Evolutionary conservation across 2,329 filamentous ascomycete species (phyloP).

Genomic region (Ceratocystis harringtonii): DNA sequence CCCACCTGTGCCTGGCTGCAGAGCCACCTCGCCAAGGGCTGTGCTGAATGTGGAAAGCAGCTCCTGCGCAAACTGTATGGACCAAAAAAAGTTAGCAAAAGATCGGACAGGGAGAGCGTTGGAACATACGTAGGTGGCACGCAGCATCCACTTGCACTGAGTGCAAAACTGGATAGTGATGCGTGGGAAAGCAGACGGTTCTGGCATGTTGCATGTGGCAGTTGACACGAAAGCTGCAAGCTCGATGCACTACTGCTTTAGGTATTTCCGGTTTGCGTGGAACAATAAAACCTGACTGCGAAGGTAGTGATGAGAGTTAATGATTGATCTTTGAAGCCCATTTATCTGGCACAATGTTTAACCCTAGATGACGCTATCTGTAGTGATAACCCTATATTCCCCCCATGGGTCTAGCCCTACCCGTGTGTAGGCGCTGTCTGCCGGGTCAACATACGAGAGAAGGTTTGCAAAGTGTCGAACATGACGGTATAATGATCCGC

Average conservation of each 20-base stretch:
- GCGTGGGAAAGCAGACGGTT: conserved; percentile 36
- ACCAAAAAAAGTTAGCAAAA: not conserved
- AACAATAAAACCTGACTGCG: no score
- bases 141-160: conserved; percentile 82
- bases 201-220: not conserved
- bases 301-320: no score
- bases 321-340: no score
- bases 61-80: conserved; percentile 70
- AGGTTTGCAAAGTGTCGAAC: no score
- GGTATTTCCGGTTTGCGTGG: not conserved
- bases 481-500: no score
- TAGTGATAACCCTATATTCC: not conserved
- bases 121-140: conserved; percentile 62
- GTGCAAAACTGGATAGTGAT: conserved; percentile 87
- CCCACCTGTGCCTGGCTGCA: conserved; percentile 74
- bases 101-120: not conserved
- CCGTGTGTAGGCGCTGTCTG: no score
- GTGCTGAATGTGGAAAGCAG: conserved; percentile 84
- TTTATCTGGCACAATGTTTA: not conserved
- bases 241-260: not conserved
- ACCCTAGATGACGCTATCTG: not conserved
- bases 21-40: conserved; percentile 68
- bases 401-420: no score
- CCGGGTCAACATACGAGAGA: no score
- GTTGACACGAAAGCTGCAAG: not conserved